These are phyloP conservation scores for Alternaria sp. DNA, from an alignment of 2,329 filamentous ascomycete species.

Conservation along the genomic window DNA sequence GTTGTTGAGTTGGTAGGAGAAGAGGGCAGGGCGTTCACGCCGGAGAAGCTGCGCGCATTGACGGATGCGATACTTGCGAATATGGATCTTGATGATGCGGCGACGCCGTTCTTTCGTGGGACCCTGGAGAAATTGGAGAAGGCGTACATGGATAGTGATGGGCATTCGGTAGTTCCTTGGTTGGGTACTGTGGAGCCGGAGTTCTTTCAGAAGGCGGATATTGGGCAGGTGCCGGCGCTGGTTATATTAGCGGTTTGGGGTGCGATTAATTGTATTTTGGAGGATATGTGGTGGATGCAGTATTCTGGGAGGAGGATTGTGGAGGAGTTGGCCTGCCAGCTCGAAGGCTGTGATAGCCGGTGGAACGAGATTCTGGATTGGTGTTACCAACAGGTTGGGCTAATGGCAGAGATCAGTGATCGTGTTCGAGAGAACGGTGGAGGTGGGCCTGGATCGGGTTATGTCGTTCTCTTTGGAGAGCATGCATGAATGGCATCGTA, in stretches of 20 bases:
- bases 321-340: background rate
- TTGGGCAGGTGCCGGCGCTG: background rate
- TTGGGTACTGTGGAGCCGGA: background rate
- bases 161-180: background rate
- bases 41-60: background rate
- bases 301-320: background rate
- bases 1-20: background rate
- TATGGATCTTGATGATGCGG: background rate
- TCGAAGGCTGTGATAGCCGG: background rate
- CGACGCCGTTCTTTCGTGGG: background rate
- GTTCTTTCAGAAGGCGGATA: background rate
- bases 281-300: background rate
- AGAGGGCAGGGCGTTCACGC: background rate
- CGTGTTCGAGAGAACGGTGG: background rate
- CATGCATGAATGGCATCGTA: background rate
- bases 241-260: background rate
- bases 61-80: background rate
- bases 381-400: background rate
- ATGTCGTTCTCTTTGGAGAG: background rate
- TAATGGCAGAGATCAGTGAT: background rate
- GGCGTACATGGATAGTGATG: background rate
- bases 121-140: background rate
- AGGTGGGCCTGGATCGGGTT: background rate
- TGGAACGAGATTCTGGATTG: background rate
- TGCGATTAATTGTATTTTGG: background rate